Evolutionary conservation across 345 rosid species (phyloP), one percentile per base, ranked within the genome.

Genomic region (thale cress (Arabidopsis thaliana)): DNA sequence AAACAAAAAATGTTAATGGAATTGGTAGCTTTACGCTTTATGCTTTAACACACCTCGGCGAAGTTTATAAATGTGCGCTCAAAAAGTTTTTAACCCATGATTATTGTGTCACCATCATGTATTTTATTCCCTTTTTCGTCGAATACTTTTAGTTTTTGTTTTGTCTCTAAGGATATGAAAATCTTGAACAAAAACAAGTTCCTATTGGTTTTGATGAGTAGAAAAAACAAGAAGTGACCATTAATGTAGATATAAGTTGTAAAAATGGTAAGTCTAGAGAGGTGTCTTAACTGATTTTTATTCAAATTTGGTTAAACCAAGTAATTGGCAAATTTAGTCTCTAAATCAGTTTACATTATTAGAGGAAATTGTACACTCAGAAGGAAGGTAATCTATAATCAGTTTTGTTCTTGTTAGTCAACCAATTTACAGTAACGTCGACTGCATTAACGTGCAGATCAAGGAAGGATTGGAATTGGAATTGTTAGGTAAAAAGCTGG

Each of bases 401-500:
- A 42, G 42, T 42, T 53, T 20, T 6, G n/a, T 32, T 56, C 7
- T 14, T 57, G 14, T 22, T 36, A 25, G 42, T 3, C 11, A 73
- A 62, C 42, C 5, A 72, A 48, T 6, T 22, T n/a, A 44, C 20
- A 11, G 5, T 14, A 44, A 42, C 20, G 7, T 38, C 10, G 2
- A 41, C 6, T 51, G 12, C 3, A 20, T 50, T 2, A 69, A 59
- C 9, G 34, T 11, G 11, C 61, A 77, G 80, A 71, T 77, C 23
- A 38, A 9, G 32, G 13, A 77, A 71, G 49, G 33, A 23, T 46
- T 77, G 22, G 40, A 49, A 38, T 0, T 61, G 37, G 65, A 79
- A 49, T 6, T 74, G 49, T 72, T 79, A 73, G 70, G 64, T 32
- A 71, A 77, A 74, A 83, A 81, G 82, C 81, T 79, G 9, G 73